Evolutionary conservation across 495 filamentous ascomycete genomes (phyloP), one percentile per base, ranked within the genome.

Genomic region (Penicillium silybi): DNA sequence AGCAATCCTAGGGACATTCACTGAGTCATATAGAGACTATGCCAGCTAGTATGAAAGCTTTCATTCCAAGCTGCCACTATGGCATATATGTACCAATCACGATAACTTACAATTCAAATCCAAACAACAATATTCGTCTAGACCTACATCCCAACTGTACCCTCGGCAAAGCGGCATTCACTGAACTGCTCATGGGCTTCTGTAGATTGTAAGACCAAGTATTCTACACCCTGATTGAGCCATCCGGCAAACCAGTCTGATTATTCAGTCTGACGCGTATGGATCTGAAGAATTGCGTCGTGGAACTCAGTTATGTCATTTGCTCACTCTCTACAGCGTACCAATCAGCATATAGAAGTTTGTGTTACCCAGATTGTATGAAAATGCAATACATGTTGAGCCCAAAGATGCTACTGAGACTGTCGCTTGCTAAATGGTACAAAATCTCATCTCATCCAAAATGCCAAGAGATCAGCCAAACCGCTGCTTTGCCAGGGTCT

Each of bases 401-500:
- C 3, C 39, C 2, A 42, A 35, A 10, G 39, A 50, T 18, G 47
- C 8, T 7, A n/a, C 23, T 19, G 18, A 38, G 8, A 40, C 57
- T 1, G 29, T 32, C 29, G 47, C 54, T 15, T 39, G n/a, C 4
- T 18, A 26, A 47, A 47, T 29, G 45, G 32, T 47, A 47, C 1
- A 32, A 32, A 11, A 32, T 11, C 10, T 1, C 29, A 32, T 29
- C 26, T 6, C 25, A 26, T 4, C 25, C 8, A 29, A 32, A 13
- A 10, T 32, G 11, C 11, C 29, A 10, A 32, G 9, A 2, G 8
- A 32, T 32, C 29, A 76, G 1, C 74, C 74, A 61, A 69, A 77
- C 39, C 72, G 64, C 47, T 77, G 68, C 57, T 74, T 75, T 15
- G 74, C 74, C 44, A 77, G 44, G 15, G 68, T 59, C 48, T 75